Percentiles rank a stretch among this genome's conserved stretches.
These are phyloP conservation scores for Termitomyces sp. DNA, from an alignment of 768 basidiomycete species.

Conservation along the genomic window DNA sequence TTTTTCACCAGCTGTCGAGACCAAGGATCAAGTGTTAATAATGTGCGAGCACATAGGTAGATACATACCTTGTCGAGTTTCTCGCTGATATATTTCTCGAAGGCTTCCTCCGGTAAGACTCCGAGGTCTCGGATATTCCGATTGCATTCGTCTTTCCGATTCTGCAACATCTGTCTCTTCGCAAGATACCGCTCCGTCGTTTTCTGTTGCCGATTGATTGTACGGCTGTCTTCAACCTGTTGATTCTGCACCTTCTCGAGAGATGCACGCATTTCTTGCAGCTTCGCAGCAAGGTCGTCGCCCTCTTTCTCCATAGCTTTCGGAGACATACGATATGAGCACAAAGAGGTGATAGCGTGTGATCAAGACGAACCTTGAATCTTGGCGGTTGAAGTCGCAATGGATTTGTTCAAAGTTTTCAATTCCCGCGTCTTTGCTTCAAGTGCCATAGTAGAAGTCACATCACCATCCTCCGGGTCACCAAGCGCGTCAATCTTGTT, in stretches of 20 bases:
- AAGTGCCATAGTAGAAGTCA: constrained; percentile 58
- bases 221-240: constrained; percentile 82
- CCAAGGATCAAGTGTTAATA: neutral
- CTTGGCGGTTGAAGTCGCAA: constrained; percentile 57
- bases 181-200: constrained; percentile 91
- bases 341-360: neutral
- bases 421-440: constrained; percentile 68
- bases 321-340: neutral
- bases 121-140: constrained; percentile 95
- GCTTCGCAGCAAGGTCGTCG: constrained; percentile 52
- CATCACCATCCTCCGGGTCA: constrained; percentile 49
- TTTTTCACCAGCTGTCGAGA: constrained; percentile 77
- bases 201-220: constrained; percentile 90
- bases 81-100: constrained; percentile 87
- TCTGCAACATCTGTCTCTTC: constrained; percentile 80
- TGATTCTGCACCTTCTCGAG: constrained; percentile 76
- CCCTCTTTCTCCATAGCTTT: constrained; percentile 68
- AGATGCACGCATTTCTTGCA: constrained; percentile 59
- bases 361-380: constrained; percentile 44
- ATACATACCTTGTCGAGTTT: constrained; percentile 77
- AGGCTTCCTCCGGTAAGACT: constrained; percentile 95
- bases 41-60: neutral
- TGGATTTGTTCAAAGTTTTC: constrained; percentile 55
- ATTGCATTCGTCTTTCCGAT: constrained; percentile 90
- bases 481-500: constrained; percentile 72